phyloP scores from a whole-genome alignment of 2,329 filamentous ascomycete genomes.

The Tolypocladium inflatum region DNA sequence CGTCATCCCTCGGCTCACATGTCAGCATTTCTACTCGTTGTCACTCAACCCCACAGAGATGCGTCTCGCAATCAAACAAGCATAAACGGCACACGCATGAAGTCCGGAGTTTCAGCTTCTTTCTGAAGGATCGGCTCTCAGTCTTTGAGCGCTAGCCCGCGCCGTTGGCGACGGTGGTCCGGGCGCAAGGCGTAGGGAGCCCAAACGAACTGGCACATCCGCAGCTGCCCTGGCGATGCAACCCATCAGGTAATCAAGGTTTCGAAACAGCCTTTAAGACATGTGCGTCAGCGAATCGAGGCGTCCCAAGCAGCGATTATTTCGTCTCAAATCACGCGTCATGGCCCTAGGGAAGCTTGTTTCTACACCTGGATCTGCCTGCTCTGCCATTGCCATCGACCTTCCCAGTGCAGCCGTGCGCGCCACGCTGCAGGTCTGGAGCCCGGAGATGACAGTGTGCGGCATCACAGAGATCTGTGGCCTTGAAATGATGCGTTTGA shows the following conservation, averaged over 20 bases:
- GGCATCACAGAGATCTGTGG: background rate
- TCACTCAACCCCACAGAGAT: background rate
- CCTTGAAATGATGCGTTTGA: background rate
- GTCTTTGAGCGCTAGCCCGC: background rate
- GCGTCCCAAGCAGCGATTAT: no score
- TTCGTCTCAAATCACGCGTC: no score
- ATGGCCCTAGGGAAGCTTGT: no score
- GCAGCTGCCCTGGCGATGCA: no score
- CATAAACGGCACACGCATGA: background rate
- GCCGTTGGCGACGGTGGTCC: background rate
- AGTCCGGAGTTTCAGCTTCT: background rate
- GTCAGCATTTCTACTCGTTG: background rate
- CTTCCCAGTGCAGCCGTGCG: background rate
- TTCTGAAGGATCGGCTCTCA: background rate
- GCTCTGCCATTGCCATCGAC: background rate
- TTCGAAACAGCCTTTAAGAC: background rate
- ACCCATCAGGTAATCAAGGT: no score
- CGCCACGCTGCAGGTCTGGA: background rate
- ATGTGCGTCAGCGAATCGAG: background rate
- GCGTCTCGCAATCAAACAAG: background rate
- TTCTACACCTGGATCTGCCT: no score
- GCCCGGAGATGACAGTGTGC: background rate
- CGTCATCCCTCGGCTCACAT: background rate
- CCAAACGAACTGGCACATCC: background rate
- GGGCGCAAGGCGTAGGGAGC: background rate